Base-by-base conservation (phyloP, 1,284 basidiomycete genomes). In the Ustilago trichophora region DNA sequence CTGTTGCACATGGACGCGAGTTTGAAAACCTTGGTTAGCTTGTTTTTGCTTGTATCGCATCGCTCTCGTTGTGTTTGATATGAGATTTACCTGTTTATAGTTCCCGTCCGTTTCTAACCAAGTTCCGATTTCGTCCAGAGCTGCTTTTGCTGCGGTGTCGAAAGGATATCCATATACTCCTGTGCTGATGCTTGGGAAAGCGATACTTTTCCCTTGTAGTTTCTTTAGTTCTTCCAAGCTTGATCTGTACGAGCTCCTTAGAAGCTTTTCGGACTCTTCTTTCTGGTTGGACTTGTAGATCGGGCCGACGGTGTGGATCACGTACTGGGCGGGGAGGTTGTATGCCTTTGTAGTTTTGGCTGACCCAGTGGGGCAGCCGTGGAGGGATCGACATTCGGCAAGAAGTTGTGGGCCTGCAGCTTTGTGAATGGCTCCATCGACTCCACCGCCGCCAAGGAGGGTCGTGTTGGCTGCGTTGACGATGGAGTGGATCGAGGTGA, bases 231-330 rank as follows among this genome's bases (percentile, higher is more conserved):
- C 57, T 4, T 75, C 58, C 16, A 80, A 51, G 31, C 64, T 71
- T 9, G 53, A 32, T 11, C 58, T 35, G 53, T 80, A 80, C 10
- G 76, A 75, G 15, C 51, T 65, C 42, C 63, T 34, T 3, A 98
- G 85, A 56, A 74, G 53, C 5, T n/a, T 11, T 19, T 59, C 57
- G 16, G 32, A 44, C 24, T 72, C 43, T 0, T 34, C 31, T 11
- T 34, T 26, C 19, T 3, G 18, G 22, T 3, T 41, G 9, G 0
- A 27, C n/a, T n/a, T 27, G 21, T 92, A 95, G 3, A 93, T 82
- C 0, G 93, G 93, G 10, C 94, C 94, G 21, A 96, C 93, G 1
- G 95, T 89, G 76, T 97, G 95, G 16, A 96, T 91, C 52, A 97
- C 85, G 64, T 89, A 85, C 53, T 86, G 87, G 16, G 84, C 89